Conservation (phyloP, 129 eudicot species). For the Artemisia annua region DNA sequence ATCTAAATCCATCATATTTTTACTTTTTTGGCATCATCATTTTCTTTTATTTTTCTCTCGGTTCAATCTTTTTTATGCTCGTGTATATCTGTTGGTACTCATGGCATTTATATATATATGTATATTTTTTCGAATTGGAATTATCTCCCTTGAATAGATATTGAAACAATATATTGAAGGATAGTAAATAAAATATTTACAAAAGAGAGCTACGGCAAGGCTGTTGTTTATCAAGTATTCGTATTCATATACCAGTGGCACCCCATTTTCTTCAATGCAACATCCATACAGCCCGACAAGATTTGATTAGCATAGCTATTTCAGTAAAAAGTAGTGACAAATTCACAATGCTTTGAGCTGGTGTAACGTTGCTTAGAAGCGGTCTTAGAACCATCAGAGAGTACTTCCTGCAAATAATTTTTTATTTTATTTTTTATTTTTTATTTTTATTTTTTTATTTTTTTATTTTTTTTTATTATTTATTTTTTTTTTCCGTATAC, state of each 20-base stretch:
- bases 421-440: too few species aligned
- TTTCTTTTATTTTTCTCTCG: too few species aligned
- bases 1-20: too few species aligned
- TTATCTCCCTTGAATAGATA: neutral
- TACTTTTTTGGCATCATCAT: too few species aligned
- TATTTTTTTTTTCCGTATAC: neutral
- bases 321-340: constrained; percentile 81
- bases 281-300: constrained; percentile 87
- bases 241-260: constrained; percentile 74
- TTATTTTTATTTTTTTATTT: too few species aligned
- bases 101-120: constrained; percentile 35
- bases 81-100: constrained; percentile 60
- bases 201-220: constrained; percentile 92
- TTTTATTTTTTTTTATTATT: too few species aligned
- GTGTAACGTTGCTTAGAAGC: constrained; percentile 88
- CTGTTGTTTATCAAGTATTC: constrained; percentile 72
- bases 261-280: constrained; percentile 77
- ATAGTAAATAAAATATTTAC: constrained; percentile 34
- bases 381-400: constrained; percentile 67
- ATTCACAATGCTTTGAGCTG: constrained; percentile 84
- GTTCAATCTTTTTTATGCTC: constrained; percentile 37
- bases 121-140: constrained; percentile 2
- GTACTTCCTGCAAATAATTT: constrained; percentile 57
- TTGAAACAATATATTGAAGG: neutral
- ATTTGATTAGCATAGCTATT: constrained; percentile 91